Evolutionary conservation across 768 basidiomycete species (phyloP).

Genomic region (Tubosaeta brunneosetosa): DNA sequence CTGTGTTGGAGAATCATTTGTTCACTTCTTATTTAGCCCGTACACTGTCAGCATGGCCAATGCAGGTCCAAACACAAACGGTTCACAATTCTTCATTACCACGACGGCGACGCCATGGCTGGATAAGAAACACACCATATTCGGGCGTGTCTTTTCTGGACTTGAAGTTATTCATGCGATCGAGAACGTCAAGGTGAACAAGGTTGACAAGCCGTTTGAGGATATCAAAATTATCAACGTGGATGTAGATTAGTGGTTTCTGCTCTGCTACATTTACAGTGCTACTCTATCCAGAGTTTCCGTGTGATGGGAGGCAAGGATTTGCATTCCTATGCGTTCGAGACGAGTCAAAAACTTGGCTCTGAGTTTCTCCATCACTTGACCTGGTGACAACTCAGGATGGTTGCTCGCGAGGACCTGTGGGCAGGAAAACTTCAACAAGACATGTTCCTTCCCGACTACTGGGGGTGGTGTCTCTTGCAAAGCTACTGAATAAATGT

Average conservation of each 20-base stretch:
- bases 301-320: slow-evolving; percentile 28
- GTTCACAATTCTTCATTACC: slow-evolving; percentile 97
- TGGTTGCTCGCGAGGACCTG: slow-evolving; percentile 14
- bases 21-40: slow-evolving; percentile 48
- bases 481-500: slow-evolving; percentile 42
- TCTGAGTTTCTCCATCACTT: slow-evolving; percentile 30
- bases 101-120: slow-evolving; percentile 93
- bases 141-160: slow-evolving; percentile 83
- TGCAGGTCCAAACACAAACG: slow-evolving; percentile 85
- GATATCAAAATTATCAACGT: slow-evolving; percentile 89
- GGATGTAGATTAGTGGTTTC: slow-evolving; percentile 53
- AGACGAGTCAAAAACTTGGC: slow-evolving; percentile 35
- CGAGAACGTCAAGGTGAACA: slow-evolving; percentile 84
- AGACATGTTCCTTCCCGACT: slow-evolving; percentile 25
- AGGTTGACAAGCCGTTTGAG: slow-evolving; percentile 84
- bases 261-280: slow-evolving; percentile 29
- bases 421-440: slow-evolving; percentile 61
- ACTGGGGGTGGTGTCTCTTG: not conserved
- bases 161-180: slow-evolving; percentile 89
- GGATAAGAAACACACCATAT: slow-evolving; percentile 89
- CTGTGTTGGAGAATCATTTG: not conserved
- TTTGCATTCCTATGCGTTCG: slow-evolving; percentile 13
- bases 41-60: slow-evolving; percentile 97
- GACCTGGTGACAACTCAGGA: slow-evolving; percentile 12
- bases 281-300: slow-evolving; percentile 46